These are phyloP conservation scores for Funneliformis geosporum DNA, from an alignment of 192 early-diverging fungal genomes.

Conservation along the genomic window DNA sequence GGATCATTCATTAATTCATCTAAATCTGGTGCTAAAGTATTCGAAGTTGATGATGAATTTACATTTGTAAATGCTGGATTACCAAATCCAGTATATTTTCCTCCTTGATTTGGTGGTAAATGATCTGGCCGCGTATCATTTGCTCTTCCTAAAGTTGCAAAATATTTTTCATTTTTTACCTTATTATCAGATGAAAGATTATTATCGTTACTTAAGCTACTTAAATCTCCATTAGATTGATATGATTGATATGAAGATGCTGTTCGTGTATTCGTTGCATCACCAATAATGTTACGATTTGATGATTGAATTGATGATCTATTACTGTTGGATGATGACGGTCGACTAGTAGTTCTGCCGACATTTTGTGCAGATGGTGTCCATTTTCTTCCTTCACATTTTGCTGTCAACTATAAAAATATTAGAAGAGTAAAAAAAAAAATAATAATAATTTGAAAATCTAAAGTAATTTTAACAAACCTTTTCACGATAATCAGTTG, in stretches of 20 bases:
- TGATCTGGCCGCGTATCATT: conserved; percentile 61
- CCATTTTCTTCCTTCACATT: conserved; percentile 61
- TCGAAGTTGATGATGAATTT: conserved; percentile 32
- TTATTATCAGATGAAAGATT: conserved; percentile 46
- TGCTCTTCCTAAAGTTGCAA: conserved; percentile 61
- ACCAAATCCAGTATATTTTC: conserved; percentile 76
- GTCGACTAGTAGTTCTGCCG: conserved; percentile 10
- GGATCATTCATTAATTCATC: conserved; percentile 72
- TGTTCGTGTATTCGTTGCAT: conserved; percentile 28
- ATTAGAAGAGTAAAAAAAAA: not conserved
- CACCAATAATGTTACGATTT: not conserved
- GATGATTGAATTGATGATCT: not conserved
- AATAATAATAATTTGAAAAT: not conserved
- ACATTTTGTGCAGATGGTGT: conserved; percentile 43
- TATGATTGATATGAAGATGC: conserved; percentile 33
- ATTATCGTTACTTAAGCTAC: not conserved
- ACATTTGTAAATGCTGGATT: conserved; percentile 48
- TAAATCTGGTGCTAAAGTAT: conserved; percentile 38
- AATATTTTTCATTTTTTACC: conserved; percentile 77
- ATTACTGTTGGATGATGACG: not conserved
- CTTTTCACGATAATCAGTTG: conserved; percentile 86
- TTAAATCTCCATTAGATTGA: conserved; percentile 20
- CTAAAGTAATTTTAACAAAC: conserved; percentile 51
- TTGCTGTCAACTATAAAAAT: conserved; percentile 51
- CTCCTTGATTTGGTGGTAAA: conserved; percentile 75